phyloP scores from a whole-genome alignment of 768 basidiomycete genomes.

The Galerina marginata region DNA sequence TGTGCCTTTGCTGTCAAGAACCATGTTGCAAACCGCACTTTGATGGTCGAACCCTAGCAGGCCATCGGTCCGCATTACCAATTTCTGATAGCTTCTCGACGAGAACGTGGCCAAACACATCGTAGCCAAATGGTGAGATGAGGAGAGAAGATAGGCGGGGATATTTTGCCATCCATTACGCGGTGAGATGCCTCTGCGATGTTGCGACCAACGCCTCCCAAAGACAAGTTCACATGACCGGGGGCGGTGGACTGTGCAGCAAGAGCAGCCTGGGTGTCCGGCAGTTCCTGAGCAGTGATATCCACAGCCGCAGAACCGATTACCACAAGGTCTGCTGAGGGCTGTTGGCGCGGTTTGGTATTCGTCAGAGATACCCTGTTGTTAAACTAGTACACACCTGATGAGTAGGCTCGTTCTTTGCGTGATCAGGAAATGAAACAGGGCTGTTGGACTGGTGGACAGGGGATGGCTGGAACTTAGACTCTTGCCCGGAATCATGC shows the following conservation, averaged over 20 bases:
- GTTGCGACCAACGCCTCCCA: slow-evolving; percentile 95
- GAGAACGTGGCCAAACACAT: slow-evolving; percentile 77
- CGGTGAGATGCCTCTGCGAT: slow-evolving; percentile 90
- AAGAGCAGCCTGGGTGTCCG: slow-evolving; percentile 40
- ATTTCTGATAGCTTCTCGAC: slow-evolving; percentile 55
- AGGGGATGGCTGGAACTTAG: no score
- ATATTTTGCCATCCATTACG: slow-evolving; percentile 45
- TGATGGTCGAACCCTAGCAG: slow-evolving; percentile 44
- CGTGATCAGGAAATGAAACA: slow-evolving; percentile 2
- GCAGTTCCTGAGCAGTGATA: slow-evolving; percentile 64
- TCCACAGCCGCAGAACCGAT: slow-evolving; percentile 92
- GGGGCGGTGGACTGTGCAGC: slow-evolving; percentile 73
- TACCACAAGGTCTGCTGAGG: slow-evolving; percentile 62
- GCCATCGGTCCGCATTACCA: slow-evolving; percentile 88
- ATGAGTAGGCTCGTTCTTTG: not conserved
- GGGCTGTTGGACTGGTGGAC: no score
- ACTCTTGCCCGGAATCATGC: no score
- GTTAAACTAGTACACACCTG: slow-evolving; percentile 1
- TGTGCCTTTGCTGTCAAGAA: slow-evolving; percentile 72
- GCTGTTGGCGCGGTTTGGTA: slow-evolving; percentile 18
- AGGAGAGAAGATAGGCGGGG: slow-evolving; percentile 56
- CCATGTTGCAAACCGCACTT: slow-evolving; percentile 88
- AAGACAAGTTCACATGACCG: slow-evolving; percentile 70
- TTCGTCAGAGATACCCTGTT: not conserved
- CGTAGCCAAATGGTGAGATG: slow-evolving; percentile 77